Base-by-base conservation (phyloP, 1,284 basidiomycete genomes). In the Mixia osmundae region DNA sequence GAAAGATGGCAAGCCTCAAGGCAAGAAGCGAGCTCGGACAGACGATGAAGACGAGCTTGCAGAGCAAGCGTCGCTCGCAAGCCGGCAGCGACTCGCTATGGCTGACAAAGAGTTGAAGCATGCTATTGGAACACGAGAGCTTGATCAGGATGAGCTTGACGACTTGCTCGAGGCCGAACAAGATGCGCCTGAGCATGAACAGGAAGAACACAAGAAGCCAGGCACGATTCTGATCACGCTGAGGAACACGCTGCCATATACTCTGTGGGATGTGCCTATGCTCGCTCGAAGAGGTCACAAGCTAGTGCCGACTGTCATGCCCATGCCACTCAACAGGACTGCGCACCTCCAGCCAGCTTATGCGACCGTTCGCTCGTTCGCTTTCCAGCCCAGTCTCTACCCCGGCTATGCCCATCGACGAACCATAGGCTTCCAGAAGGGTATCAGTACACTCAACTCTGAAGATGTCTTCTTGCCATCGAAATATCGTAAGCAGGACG, bases 351-450 rank as follows among this genome's bases (percentile, higher is more conserved):
- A 74, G 51, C 74, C 78, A 3, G 60, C 57, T 8, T 94, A 77
- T 52, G 66, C 59, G 3, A 63, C 80, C 4, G 57, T 85, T 32
- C 66, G 82, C 18, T 85, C 79, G 1, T 94, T 89, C 54, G 64
- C 60, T 18, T 97, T 97, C 50, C 61, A 71, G 30, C 65, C 78
- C 19, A 55, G 54, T 10, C 51, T 61, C 1, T 95, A 80, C 70
- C 66, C 66, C 33, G 82, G 78, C 0, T 95, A 94, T 50, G 72
- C 73, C 45, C 87, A 95, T 57, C 62, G 79, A 9, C 75, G 89
- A 66, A 94, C 87, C 1, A 76, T 87, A 46, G 41, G 41, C 22
- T 33, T 36, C 16, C 20, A 31, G 16, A 27, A 36, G n/a, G 38
- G 35, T 10, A 33, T 25, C 6, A 25, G 23, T 4, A 25, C 25